phyloP scores from a whole-genome alignment of 73 alveolate genomes.

The Symbiodinium natans region DNA sequence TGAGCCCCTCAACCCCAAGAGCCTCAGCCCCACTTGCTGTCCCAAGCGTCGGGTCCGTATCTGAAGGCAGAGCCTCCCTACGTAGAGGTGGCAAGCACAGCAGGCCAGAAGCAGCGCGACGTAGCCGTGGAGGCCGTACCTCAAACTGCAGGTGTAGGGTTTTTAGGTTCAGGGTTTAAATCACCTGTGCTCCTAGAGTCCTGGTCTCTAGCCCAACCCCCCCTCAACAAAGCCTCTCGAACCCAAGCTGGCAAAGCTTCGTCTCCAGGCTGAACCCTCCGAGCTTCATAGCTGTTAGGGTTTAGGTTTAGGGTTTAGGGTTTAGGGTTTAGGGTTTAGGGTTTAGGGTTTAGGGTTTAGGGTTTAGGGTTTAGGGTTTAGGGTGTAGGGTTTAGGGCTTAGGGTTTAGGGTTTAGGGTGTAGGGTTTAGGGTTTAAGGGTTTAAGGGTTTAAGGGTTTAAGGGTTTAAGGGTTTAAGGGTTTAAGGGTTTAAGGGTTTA shows the following conservation, averaged over 20 bases:
- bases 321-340: not conserved
- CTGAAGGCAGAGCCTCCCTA: slow-evolving; percentile 44
- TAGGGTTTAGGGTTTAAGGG: no score
- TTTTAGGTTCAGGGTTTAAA: not conserved
- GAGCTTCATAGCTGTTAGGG: no score
- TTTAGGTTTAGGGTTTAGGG: not conserved
- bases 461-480: no score
- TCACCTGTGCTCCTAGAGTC: no score
- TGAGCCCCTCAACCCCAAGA: no score
- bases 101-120: not conserved
- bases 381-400: not conserved
- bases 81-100: slow-evolving; percentile 50
- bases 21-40: no score
- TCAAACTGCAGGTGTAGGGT: not conserved
- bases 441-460: no score
- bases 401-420: not conserved
- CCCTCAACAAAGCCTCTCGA: no score
- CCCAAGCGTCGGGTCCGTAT: slow-evolving; percentile 20
- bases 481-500: no score
- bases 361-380: not conserved
- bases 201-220: no score
- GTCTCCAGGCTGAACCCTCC: no score
- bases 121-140: slow-evolving; percentile 57
- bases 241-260: no score
- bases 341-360: not conserved